Conservation (phyloP, 2,329 filamentous ascomycete species). For the Sphaerulina vaccinii region DNA sequence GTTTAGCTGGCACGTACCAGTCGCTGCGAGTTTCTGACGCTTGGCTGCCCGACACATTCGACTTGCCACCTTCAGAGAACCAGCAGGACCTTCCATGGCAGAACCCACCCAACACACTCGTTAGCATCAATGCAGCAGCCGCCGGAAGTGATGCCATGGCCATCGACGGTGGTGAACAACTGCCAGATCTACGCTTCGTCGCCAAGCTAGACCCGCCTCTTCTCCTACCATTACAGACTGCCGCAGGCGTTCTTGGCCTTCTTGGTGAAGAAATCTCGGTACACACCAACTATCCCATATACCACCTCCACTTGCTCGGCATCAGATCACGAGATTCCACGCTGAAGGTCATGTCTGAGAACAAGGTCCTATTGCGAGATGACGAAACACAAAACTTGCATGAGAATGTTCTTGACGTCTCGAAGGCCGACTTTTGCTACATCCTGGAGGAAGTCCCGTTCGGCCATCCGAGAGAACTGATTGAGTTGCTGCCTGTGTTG, state of each 20-base stretch:
- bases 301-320: slow-evolving; percentile 27
- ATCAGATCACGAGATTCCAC: slow-evolving; percentile 15
- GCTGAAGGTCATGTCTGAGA: slow-evolving; percentile 3
- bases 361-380: slow-evolving; percentile 12
- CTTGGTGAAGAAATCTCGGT: slow-evolving; percentile 58
- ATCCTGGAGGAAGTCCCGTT: slow-evolving; percentile 69
- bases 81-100: slow-evolving; percentile 56
- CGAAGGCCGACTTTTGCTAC: slow-evolving; percentile 71
- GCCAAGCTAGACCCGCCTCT: slow-evolving; percentile 73
- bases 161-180: slow-evolving; percentile 47
- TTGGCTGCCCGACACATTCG: slow-evolving; percentile 72
- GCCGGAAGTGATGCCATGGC: slow-evolving; percentile 54
- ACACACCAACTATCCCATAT: slow-evolving; percentile 17
- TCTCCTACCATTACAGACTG: slow-evolving; percentile 64
- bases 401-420: slow-evolving; percentile 64
- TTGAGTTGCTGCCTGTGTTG: slow-evolving; percentile 70
- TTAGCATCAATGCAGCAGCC: slow-evolving; percentile 38
- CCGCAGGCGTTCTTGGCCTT: slow-evolving; percentile 60
- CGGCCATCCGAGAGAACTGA: slow-evolving; percentile 72
- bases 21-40: slow-evolving; percentile 69
- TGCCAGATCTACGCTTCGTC: slow-evolving; percentile 72
- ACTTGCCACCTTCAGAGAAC: slow-evolving; percentile 64
- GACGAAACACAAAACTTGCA: slow-evolving; percentile 36
- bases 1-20: slow-evolving; percentile 49
- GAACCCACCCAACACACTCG: slow-evolving; percentile 65